These are phyloP conservation scores for Daldinia childiae DNA, from an alignment of 495 filamentous ascomycete species.

Conservation along the genomic window DNA sequence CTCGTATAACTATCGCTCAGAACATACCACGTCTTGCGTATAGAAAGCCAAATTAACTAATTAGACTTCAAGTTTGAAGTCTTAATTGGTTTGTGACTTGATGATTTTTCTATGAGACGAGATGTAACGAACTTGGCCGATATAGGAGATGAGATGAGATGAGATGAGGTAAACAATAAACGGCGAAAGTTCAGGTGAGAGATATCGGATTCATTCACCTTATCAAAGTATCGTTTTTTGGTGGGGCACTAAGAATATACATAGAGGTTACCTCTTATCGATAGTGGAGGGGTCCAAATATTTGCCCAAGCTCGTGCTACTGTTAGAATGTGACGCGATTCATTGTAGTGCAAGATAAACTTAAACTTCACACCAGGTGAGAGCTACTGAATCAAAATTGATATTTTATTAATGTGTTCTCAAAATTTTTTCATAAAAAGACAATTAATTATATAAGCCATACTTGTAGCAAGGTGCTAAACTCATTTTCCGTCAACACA, in stretches of 20 bases:
- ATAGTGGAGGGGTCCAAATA: neutral
- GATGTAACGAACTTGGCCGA: constrained; percentile 17
- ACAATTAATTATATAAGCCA: no score
- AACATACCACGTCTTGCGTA: neutral
- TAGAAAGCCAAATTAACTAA: no score
- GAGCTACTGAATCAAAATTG: no score
- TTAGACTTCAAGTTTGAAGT: neutral
- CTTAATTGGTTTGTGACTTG: neutral
- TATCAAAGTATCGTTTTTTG: constrained; percentile 8
- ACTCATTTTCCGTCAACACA: neutral
- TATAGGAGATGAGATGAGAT: constrained; percentile 33
- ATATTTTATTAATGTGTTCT: neutral
- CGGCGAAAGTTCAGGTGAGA: neutral
- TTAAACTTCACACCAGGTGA: no score
- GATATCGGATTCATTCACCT: constrained; percentile 7
- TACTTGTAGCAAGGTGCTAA: neutral
- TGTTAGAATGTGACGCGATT: neutral
- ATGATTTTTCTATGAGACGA: neutral
- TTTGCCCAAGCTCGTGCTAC: neutral
- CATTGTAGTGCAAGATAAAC: no score
- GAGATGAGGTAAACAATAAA: constrained; percentile 10
- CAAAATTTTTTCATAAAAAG: neutral
- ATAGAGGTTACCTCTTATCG: neutral
- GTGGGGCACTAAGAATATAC: neutral
- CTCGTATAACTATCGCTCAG: neutral